Base-by-base conservation (phyloP, 2,329 filamentous ascomycete species). In the Aspergillus calidoustus region DNA sequence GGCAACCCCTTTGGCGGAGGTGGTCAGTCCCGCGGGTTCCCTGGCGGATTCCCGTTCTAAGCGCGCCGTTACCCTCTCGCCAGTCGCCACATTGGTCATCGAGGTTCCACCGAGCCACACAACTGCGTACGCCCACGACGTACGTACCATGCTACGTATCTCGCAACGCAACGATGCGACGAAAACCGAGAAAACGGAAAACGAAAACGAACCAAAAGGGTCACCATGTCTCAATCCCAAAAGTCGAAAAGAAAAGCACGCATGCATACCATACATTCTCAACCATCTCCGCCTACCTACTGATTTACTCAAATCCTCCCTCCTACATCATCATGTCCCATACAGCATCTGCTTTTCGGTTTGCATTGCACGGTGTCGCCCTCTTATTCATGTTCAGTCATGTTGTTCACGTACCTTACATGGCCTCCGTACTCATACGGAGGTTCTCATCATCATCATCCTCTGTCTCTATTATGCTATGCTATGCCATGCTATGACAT, bases 31-130 rank as follows among this genome's bases (percentile, higher is more conserved):
- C 80, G 80, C 48, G 82, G 74, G 64, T 84, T 82, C 73, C 80
- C 80, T 3, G 77, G 82, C 53, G 82, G 84, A 61, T 90, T 89
- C 77, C 83, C 83, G 66, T 90, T 89, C 70, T 82, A 82, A 76
- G 66, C 47, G 11, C 15, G 13, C 34, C 4, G 25, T 19, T 11
- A 25, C 23, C 34, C 7, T 43, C 7, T n/a, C 28, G 17, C n/a
- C 44, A 3, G 2, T 30, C 19, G 43, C 43, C 25, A 48, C 46
- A 15, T 15, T 7, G 4, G n/a, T 13, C 19, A 19, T 19, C 46
- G 22, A 23, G 19, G 22, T 25, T 25, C 46, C 8, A 47, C 46
- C 8, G 11, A 3, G n/a, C 7, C 44, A 47, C 15, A 47, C 44
- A 47, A 8, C n/a, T n/a, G 22, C 17, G n/a, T 23, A 28, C 25